Evolutionary conservation across 1,284 basidiomycete species (phyloP).

Genomic region (Fomitopsis schrenkii): DNA sequence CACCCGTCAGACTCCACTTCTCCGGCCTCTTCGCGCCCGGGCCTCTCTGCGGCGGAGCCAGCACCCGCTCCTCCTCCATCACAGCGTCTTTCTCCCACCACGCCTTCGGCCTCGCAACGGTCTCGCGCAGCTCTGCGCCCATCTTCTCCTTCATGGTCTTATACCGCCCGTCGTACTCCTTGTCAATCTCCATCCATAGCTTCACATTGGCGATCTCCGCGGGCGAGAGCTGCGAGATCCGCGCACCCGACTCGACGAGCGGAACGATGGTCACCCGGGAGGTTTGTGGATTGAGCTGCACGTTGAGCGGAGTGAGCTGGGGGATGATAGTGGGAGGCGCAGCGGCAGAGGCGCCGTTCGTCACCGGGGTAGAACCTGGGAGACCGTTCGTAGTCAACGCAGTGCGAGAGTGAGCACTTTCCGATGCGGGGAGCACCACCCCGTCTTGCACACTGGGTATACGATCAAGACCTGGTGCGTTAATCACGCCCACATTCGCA

Average conservation of each 20-base stretch:
- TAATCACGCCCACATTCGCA: background rate
- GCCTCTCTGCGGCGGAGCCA: background rate
- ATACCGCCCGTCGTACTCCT: conserved; percentile 42
- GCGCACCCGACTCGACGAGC: conserved; percentile 43
- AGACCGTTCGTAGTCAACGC: background rate
- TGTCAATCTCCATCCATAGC: conserved; percentile 49
- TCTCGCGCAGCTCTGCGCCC: conserved; percentile 36
- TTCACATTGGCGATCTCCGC: conserved; percentile 44
- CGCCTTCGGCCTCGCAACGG: conserved; percentile 26
- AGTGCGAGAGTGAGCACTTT: background rate
- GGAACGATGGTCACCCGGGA: conserved; percentile 67
- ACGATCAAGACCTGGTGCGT: background rate
- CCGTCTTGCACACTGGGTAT: background rate
- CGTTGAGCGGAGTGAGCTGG: conserved; percentile 23
- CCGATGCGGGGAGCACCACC: background rate
- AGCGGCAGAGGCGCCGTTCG: conserved; percentile 5
- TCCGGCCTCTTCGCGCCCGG: conserved; percentile 30
- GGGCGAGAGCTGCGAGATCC: conserved; percentile 51
- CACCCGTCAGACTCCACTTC: conserved; percentile 40
- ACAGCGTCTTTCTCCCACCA: conserved; percentile 51
- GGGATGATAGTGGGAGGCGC: conserved; percentile 18
- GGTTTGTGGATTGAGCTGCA: conserved; percentile 52
- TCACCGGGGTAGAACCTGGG: background rate
- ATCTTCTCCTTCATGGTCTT: conserved; percentile 42
- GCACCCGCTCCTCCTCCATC: conserved; percentile 22